Evolutionary conservation across 2,329 filamentous ascomycete species (phyloP), one percentile per base, ranked within the genome.

Genomic region (Arthrobotrys megalospora): DNA sequence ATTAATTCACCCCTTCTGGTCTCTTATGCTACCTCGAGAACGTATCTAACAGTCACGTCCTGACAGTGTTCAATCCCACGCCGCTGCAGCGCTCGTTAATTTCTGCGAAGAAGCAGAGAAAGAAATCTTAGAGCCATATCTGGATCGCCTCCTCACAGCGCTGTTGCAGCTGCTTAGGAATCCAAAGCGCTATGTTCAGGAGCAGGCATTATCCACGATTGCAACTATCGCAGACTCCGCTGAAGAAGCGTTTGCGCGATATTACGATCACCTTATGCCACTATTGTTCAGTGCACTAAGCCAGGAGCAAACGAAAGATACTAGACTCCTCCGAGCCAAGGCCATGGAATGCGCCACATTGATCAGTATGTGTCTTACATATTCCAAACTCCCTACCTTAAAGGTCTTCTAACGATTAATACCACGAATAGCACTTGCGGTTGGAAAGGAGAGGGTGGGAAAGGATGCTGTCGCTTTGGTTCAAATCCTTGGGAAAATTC

Each of bases 61-160:
- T 14, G 43, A 28, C 16, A 92, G 96, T 76, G 96, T 99, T 79
- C 96, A 98, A 86, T 95, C 96, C 1, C 96, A 99, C 83, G 96
- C 96, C 8, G 96, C 96, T 14, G 96, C 96, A n/a, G 96, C 96
- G 5, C 88, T 99, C 11, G 96, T 99, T 83, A 99, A 99, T 86
- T 99, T 99, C 85, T 99, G 96, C 84, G 96, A 99, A 84, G 96
- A 98, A 85, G 95, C 96, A 0, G 95, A 99, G 85, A 97, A 97
- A 86, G 89, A 89, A 68, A 92, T 93, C 19, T 88, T 99, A 14
- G 94, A 97, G 84, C 95, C 96, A 11, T 98, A 98, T 83, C 90
- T 99, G 8, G 95, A 96, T 83, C 90, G 94, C 80, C 88, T 99
- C 5, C 87, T 99, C 24, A 92, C 90, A 43, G 92, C 95, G 80